These are phyloP conservation scores for Yamadazyma buinensis DNA, from an alignment of 1,139 yeast genomes.

Conservation along the genomic window DNA sequence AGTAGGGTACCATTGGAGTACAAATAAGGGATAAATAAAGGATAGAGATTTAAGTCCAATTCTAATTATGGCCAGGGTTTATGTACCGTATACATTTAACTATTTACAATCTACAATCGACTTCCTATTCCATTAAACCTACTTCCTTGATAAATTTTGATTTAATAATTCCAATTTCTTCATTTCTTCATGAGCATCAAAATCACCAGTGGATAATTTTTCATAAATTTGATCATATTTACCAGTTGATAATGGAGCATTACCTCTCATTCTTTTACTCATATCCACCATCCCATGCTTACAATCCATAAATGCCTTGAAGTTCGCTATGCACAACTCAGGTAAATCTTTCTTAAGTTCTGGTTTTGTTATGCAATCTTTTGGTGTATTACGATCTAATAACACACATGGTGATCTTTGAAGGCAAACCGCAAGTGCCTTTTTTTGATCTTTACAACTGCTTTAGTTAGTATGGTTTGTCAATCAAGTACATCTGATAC, in stretches of 20 bases:
- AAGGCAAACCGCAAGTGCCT: slow-evolving; percentile 88
- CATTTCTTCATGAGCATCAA: slow-evolving; percentile 78
- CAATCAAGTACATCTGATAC: too few relatives aligned
- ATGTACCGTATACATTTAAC: not conserved
- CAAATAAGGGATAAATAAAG: too few relatives aligned
- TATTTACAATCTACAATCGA: too few relatives aligned
- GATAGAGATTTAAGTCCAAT: too few relatives aligned
- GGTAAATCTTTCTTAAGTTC: slow-evolving; percentile 75
- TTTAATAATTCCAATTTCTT: slow-evolving; percentile 58
- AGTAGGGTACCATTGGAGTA: too few relatives aligned
- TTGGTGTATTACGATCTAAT: slow-evolving; percentile 85
- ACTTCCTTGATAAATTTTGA: slow-evolving; percentile 30
- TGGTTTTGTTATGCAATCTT: slow-evolving; percentile 81
- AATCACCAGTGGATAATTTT: slow-evolving; percentile 73
- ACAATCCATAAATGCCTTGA: slow-evolving; percentile 85
- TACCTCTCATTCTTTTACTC: slow-evolving; percentile 90
- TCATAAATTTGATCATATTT: slow-evolving; percentile 84
- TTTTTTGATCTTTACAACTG: slow-evolving; percentile 91
- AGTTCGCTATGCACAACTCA: slow-evolving; percentile 80
- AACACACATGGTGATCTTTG: slow-evolving; percentile 97
- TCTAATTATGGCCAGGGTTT: too few relatives aligned
- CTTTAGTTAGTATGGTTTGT: too few relatives aligned
- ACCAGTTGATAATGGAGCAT: slow-evolving; percentile 91
- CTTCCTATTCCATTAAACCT: too few relatives aligned
- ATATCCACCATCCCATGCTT: slow-evolving; percentile 81